phyloP scores from a whole-genome alignment of 1,284 basidiomycete genomes.

The Irpex lacteus region DNA sequence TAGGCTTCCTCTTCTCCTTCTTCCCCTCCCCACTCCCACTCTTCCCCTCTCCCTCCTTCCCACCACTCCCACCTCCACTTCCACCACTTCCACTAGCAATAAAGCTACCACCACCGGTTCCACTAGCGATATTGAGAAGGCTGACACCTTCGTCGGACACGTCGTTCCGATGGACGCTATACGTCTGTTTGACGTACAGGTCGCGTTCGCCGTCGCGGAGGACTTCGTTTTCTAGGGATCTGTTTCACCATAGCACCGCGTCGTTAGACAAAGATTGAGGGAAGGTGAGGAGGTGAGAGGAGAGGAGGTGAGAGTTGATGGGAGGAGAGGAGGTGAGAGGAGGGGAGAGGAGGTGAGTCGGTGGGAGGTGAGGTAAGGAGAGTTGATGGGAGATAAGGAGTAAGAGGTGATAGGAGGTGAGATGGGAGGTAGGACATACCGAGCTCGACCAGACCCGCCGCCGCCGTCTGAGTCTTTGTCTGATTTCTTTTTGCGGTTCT shows the following conservation, averaged over 20 bases:
- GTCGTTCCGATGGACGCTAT: constrained; percentile 53
- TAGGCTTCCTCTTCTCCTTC: constrained; percentile 33
- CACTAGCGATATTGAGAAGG: too few species aligned
- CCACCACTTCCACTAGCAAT: constrained; percentile 36
- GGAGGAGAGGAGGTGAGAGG: background rate
- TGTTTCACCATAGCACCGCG: constrained; percentile 4
- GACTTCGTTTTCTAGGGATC: constrained; percentile 29
- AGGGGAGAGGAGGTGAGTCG: background rate
- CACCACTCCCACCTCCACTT: constrained; percentile 18
- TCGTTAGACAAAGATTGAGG: too few species aligned
- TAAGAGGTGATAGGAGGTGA: background rate
- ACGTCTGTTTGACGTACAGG: constrained; percentile 74
- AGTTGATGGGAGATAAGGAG: background rate
- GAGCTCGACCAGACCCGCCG: constrained; percentile 15
- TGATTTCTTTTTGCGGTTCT: constrained; percentile 32
- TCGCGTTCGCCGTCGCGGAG: constrained; percentile 57
- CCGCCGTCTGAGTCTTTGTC: constrained; percentile 12
- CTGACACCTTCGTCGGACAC: constrained; percentile 15
- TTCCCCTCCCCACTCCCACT: constrained; percentile 11
- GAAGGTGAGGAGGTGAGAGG: background rate
- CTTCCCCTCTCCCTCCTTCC: constrained; percentile 42
- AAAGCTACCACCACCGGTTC: too few species aligned
- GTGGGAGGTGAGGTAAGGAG: background rate
- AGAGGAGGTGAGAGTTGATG: background rate
- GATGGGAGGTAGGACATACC: constrained; percentile 12